Percentiles rank a stretch among this genome's conserved stretches.
phyloP scores from a whole-genome alignment of 2,329 filamentous ascomycete species.

The Exophiala lecanii-corni region DNA sequence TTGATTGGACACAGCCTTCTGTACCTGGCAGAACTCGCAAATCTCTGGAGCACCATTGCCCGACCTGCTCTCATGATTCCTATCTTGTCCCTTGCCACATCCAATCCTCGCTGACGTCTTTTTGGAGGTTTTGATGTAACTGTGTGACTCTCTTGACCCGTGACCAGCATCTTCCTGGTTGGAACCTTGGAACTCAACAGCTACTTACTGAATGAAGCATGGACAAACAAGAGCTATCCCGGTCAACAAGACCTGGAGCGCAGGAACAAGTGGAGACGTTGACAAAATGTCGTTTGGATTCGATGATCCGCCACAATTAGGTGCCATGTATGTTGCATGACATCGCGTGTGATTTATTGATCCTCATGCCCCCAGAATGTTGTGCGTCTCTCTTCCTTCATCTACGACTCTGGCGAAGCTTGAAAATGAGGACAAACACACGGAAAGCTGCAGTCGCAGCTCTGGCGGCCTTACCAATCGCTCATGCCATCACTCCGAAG shows the following conservation, averaged over 20 bases:
- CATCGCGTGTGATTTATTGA: no score
- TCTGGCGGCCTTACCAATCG: slow-evolving; percentile 25
- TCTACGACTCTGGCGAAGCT: no score
- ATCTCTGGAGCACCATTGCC: no score
- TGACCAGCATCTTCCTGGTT: neutral
- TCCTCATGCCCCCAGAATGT: neutral
- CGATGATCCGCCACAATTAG: no score
- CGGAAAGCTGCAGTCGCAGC: slow-evolving; percentile 14
- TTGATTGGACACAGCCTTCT: no score
- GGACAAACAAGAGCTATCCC: neutral
- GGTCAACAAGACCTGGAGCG: no score
- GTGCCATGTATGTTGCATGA: no score
- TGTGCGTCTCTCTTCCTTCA: no score
- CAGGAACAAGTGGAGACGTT: no score
- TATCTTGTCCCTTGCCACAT: neutral
- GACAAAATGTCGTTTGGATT: no score
- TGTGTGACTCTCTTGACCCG: neutral
- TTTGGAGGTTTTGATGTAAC: neutral
- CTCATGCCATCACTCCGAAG: slow-evolving; percentile 28
- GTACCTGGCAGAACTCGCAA: no score
- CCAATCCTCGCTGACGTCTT: slow-evolving; percentile 2
- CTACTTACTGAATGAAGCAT: neutral
- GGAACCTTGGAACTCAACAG: no score
- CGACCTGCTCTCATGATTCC: neutral
- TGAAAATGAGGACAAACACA: slow-evolving; percentile 2